Evolutionary conservation across 2,329 filamentous ascomycete genomes (phyloP), one percentile per base, ranked within the genome.

Genomic region (Lanzia echinophila): DNA sequence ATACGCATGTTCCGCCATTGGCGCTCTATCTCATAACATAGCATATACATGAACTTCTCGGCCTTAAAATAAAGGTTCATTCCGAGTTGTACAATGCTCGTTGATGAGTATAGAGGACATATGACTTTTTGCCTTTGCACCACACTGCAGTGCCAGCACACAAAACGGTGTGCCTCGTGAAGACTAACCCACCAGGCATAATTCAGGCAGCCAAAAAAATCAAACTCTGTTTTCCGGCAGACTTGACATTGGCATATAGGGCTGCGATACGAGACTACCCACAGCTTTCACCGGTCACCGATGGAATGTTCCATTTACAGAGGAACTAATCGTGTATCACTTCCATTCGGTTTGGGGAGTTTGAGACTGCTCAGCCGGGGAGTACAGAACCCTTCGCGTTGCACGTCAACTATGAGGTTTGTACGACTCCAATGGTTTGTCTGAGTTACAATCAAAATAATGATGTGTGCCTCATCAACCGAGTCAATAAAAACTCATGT

Each of bases 101-200:
- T n/a, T 36, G 11, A 28, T n/a, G 34, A 36, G 34, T 13, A 28
- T 15, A 15, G 20, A 44, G 41, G 15, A 44, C 41, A 44, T 13
- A 28, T 44, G 41, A 44, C 19, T 15, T 44, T 44, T 44, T 44
- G 41, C 41, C 20, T 44, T 44, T 44, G 41, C 41, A 44, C 41
- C 15, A 44, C 41, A 44, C 20, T 44, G 41, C 41, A 44, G 22
- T 44, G 41, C 41, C 41, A 44, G n/a, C 41, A 24, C 41, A 44
- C 13, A 24, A 12, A 4, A 28, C 13, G 3, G 15, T 17, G n/a
- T 19, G 20, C 20, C 10, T 44, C 41, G 20, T 28, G 22, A n/a
- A 44, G 19, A 44, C 2, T 15, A 44, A 15, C 19, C 41, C 41
- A 20, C 11, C 34, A 44, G 41, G 12, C 13, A 3, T 15, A 24